phyloP scores from a whole-genome alignment of 1,284 basidiomycete genomes.

The Neonothopanus nambi region DNA sequence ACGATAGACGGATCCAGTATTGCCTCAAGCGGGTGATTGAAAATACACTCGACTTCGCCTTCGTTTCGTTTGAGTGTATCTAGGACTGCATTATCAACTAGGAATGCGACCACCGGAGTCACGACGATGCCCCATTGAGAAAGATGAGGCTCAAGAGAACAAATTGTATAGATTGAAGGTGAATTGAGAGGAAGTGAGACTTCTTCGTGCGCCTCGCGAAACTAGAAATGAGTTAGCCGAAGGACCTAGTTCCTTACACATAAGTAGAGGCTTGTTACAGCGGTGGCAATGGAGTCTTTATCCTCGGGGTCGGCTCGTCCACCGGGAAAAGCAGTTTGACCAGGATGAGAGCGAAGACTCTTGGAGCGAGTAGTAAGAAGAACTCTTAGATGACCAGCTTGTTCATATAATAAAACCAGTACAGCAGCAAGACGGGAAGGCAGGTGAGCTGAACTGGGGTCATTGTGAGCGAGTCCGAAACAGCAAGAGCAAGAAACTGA shows the following conservation, averaged over 20 bases:
- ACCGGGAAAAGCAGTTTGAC: constrained; percentile 82
- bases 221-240: neutral
- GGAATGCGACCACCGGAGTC: constrained; percentile 5
- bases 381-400: constrained; percentile 65
- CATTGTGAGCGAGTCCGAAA: neutral
- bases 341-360: constrained; percentile 72
- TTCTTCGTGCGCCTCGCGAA: constrained; percentile 25
- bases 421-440: constrained; percentile 66
- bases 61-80: constrained; percentile 1
- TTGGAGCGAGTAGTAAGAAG: constrained; percentile 85
- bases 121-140: constrained; percentile 8
- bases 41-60: constrained; percentile 15
- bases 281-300: constrained; percentile 62
- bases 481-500: neutral
- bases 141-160: neutral
- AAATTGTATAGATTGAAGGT: constrained; percentile 9
- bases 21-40: constrained; percentile 12
- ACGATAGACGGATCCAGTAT: constrained; percentile 7
- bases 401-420: constrained; percentile 75
- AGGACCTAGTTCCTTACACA: neutral
- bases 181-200: constrained; percentile 10
- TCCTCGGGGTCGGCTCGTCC: constrained; percentile 79
- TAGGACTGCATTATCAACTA: neutral
- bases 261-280: constrained; percentile 46
- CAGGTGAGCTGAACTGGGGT: constrained; percentile 49